A percentile compares a stretch with the other conserved stretches of the same genome.
These are phyloP conservation scores for Porodaedalea pini DNA, from an alignment of 1,284 basidiomycete genomes.

Conservation along the genomic window DNA sequence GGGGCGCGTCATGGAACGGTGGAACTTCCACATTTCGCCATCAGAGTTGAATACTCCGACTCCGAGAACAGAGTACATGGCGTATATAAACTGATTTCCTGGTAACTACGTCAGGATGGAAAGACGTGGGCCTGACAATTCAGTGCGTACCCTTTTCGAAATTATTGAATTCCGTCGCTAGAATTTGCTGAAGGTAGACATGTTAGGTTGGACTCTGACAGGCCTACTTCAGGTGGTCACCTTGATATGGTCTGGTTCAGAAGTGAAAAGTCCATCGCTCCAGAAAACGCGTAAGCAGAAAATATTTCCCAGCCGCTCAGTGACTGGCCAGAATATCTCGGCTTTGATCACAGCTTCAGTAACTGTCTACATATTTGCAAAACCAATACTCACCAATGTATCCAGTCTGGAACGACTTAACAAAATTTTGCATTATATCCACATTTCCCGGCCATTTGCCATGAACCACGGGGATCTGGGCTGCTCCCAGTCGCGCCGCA, in stretches of 20 bases:
- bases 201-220: neutral
- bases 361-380: neutral
- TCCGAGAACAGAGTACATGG: constrained; percentile 36
- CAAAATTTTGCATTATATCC: constrained; percentile 4
- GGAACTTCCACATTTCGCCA: constrained; percentile 29
- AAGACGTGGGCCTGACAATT: too few relatives aligned
- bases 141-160: constrained; percentile 42
- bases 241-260: constrained; percentile 35
- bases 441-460: constrained; percentile 16
- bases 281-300: constrained; percentile 32
- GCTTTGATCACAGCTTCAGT: neutral
- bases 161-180: constrained; percentile 41
- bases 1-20: constrained; percentile 28
- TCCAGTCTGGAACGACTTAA: neutral
- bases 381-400: constrained; percentile 11
- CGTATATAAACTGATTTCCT: constrained; percentile 32
- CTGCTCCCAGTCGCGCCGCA: neutral
- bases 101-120: constrained; percentile 19
- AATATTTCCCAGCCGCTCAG: constrained; percentile 19
- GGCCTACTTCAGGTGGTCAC: constrained; percentile 18
- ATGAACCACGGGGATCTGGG: neutral
- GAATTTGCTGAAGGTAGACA: constrained; percentile 30
- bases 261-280: constrained; percentile 32
- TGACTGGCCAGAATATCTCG: constrained; percentile 1
- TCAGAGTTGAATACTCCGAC: constrained; percentile 47